phyloP scores from a whole-genome alignment of 306 rosid species.

The Vigna nakashimae region DNA sequence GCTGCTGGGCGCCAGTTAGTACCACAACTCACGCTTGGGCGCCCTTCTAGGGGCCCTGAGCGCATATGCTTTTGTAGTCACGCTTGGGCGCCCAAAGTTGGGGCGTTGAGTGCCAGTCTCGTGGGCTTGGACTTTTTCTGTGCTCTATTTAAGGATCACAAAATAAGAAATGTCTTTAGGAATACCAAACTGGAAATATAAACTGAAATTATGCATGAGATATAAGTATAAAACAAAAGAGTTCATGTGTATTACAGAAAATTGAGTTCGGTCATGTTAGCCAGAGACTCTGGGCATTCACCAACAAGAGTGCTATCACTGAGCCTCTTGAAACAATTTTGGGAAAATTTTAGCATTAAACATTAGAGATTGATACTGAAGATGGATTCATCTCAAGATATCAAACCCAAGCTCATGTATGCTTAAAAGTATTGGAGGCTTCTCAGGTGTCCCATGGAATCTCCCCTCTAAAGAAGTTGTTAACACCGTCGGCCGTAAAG shows the following conservation, averaged over 20 bases:
- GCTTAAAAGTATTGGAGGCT: conserved; percentile 86
- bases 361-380: background rate
- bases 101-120: too few relatives aligned
- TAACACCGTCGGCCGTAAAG: background rate
- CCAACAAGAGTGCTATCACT: conserved; percentile 86
- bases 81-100: too few relatives aligned
- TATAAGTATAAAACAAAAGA: conserved; percentile 22
- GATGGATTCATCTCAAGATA: conserved; percentile 21
- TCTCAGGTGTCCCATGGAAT: conserved; percentile 81
- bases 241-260: conserved; percentile 75
- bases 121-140: too few relatives aligned
- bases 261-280: conserved; percentile 82
- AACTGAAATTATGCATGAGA: conserved; percentile 13
- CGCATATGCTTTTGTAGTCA: too few relatives aligned
- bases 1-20: too few relatives aligned
- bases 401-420: conserved; percentile 28
- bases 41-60: too few relatives aligned
- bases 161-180: conserved; percentile 47
- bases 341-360: conserved; percentile 29
- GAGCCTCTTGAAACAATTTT: conserved; percentile 75
- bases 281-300: conserved; percentile 56
- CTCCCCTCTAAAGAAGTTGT: conserved; percentile 70
- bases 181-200: background rate
- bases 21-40: too few relatives aligned
- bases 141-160: conserved; percentile 8